Conservation (phyloP, 2,329 filamentous ascomycete genomes). For the Fusarium humuli region DNA sequence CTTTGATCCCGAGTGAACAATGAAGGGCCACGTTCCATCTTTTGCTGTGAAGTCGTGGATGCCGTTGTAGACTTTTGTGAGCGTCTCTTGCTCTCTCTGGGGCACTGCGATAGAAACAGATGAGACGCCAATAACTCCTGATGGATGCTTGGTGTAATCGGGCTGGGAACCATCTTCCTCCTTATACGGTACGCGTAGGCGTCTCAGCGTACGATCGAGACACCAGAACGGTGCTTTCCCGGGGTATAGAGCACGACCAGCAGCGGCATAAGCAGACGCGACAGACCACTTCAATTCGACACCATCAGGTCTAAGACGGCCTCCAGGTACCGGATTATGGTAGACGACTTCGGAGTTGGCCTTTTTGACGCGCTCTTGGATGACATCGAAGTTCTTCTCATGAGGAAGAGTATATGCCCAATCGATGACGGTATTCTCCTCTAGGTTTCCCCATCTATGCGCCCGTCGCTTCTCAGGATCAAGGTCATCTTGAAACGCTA, state of each 20-base stretch:
- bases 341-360: background rate
- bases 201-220: constrained; percentile 18
- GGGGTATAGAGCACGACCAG: constrained; percentile 8
- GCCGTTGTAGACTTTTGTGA: constrained; percentile 15
- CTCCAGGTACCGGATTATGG: constrained; percentile 12
- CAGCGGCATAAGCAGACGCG: constrained; percentile 12
- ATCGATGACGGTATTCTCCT: constrained; percentile 23
- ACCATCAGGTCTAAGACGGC: constrained; percentile 28
- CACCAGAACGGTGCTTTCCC: constrained; percentile 33
- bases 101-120: background rate
- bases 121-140: background rate
- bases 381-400: constrained; percentile 14
- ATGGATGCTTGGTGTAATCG: constrained; percentile 22
- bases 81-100: background rate
- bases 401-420: constrained; percentile 26
- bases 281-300: constrained; percentile 32
- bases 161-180: background rate
- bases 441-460: constrained; percentile 25
- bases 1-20: constrained; percentile 18
- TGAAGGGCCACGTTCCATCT: background rate
- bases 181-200: constrained; percentile 17
- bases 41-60: constrained; percentile 4
- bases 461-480: constrained; percentile 23
- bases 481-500: constrained; percentile 24
- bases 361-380: constrained; percentile 8